Conservation (phyloP, 2,329 filamentous ascomycete species). For the Aspergillus quadrilineatus region DNA sequence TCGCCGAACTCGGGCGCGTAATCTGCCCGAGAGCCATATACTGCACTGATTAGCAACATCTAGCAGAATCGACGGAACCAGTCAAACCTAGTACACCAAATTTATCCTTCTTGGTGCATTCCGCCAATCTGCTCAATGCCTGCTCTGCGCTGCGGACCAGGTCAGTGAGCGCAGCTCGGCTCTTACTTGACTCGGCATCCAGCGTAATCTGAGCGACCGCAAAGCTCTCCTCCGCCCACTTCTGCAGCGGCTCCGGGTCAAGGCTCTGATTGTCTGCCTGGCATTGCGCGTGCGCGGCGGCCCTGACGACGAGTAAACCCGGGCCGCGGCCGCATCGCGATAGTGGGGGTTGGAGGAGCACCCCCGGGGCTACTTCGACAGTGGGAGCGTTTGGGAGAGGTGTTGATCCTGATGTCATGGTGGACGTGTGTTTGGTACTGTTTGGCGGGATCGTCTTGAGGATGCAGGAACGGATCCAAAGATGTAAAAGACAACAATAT, state of each 20-base stretch:
- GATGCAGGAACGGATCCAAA: not conserved
- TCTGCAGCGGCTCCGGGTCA: conserved; percentile 58
- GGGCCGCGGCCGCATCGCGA: conserved; percentile 52
- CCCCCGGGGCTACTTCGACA: conserved; percentile 8
- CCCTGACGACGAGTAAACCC: conserved; percentile 48
- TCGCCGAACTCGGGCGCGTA: conserved; percentile 20
- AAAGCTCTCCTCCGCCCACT: conserved; percentile 72
- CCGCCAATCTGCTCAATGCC: conserved; percentile 18
- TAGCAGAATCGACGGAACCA: not conserved
- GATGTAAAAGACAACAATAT: not conserved
- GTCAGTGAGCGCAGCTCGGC: conserved; percentile 15
- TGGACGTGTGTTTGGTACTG: not conserved
- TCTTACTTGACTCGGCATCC: conserved; percentile 6
- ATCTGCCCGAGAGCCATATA: conserved; percentile 27
- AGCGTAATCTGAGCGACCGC: conserved; percentile 56
- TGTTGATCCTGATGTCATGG: conserved; percentile 9
- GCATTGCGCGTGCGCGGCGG: conserved; percentile 29
- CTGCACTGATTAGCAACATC: conserved; percentile 12
- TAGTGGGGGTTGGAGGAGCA: conserved; percentile 42
- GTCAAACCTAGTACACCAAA: conserved; percentile 26
- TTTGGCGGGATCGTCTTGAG: not conserved
- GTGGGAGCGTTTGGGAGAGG: conserved; percentile 7
- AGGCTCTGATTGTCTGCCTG: conserved; percentile 38
- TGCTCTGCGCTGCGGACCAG: conserved; percentile 15
- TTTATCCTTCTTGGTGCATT: conserved; percentile 26